Conservation (phyloP, 441 rosid species). For the Adansonia madagascariensis region DNA sequence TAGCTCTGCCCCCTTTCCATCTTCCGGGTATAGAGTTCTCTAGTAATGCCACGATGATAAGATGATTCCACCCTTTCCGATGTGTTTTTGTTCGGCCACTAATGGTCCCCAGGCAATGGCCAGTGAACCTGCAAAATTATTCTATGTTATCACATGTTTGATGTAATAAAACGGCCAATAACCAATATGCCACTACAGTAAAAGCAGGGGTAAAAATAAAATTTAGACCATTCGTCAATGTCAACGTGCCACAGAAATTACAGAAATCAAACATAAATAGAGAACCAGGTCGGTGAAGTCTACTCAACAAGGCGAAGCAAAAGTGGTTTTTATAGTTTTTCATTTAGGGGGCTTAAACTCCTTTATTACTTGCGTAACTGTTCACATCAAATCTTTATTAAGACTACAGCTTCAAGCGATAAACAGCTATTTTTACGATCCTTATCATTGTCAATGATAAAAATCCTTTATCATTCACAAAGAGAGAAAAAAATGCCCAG, state of each 20-base stretch:
- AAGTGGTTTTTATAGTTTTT: neutral
- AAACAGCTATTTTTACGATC: neutral
- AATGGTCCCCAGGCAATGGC: neutral
- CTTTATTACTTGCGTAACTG: neutral
- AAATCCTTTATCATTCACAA: neutral
- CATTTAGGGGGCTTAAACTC: neutral
- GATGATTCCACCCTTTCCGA: slow-evolving; percentile 8
- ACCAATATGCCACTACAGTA: neutral
- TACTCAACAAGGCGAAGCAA: neutral
- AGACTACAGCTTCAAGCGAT: neutral
- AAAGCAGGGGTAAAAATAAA: neutral
- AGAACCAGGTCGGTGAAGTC: neutral
- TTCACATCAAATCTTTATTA: neutral
- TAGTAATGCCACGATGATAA: neutral
- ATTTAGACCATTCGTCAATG: neutral
- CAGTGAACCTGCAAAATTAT: slow-evolving; percentile 14
- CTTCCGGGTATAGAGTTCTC: neutral
- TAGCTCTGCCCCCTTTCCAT: neutral
- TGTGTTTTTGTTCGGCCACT: neutral
- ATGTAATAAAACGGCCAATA: neutral
- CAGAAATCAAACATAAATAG: neutral
- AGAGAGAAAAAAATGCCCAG: neutral
- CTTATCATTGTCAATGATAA: neutral
- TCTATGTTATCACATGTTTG: neutral
- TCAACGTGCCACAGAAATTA: neutral